Base-by-base conservation (phyloP, 345 rosid species). In the Brassica carinata region DNA sequence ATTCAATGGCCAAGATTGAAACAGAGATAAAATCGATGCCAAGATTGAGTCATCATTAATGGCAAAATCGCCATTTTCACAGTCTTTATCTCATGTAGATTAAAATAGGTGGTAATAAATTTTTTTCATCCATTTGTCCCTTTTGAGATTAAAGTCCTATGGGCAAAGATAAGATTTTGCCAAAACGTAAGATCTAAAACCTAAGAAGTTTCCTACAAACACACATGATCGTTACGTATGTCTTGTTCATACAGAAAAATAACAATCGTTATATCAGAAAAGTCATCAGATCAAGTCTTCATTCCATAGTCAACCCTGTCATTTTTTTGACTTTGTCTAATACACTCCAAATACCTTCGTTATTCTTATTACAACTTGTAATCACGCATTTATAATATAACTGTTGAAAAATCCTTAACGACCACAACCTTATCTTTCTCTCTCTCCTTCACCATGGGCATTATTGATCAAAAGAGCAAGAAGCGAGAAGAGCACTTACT, bases 401-500 rank as follows among this genome's bases (percentile, higher is more conserved):
- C 23, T 31, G 79, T 53, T 75, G 62, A 61, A 53, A 75, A 74
- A 19, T 30, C 74, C 23, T 67, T 10, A 23, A 80, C 5, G 8
- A 69, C 17, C 76, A 80, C 75, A 55, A 17, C 13, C 58, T 65
- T 65, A 67, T 57, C 59, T 26, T 58, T 65, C 57, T 67, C 69
- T n/a, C n/a, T n/a, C n/a, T 14, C 51, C 61, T 30, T 17, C n/a
- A 36, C 43, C 48, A 76, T 81, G 84, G 69, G 48, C 1, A 59
- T 27, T 53, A 3, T 0, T 51, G 83, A 69, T 29, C 77, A 61
- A 10, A 36, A 48, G 58, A 33, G 43, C 64, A 73, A 30, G 43
- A 81, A 81, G 58, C 74, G 72, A 74, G 40, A 85, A 77, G 84
- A 83, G 64, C 7, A 18, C 34, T 29, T 64, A 23, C 7, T 40